Conservation (phyloP, 345 rosid species). For the Turritis glabra region DNA sequence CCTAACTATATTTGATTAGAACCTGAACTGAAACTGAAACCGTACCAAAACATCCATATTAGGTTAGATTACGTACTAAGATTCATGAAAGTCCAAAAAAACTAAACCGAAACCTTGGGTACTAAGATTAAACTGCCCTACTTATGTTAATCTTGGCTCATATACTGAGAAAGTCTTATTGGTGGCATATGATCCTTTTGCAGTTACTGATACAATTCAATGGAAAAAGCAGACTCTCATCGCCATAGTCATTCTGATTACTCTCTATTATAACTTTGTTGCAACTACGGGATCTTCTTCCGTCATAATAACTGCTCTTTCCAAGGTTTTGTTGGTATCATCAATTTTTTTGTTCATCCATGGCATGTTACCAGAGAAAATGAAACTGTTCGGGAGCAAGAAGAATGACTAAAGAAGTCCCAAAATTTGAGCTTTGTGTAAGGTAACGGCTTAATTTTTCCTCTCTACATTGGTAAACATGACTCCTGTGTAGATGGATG, state of each 20-base stretch:
- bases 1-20: too few species aligned
- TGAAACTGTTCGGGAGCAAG: slow-evolving; percentile 50
- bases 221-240: slow-evolving; percentile 65
- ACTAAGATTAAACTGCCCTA: not conserved
- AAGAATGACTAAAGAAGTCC: slow-evolving; percentile 45
- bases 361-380: slow-evolving; percentile 67
- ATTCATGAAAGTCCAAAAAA: not conserved
- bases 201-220: slow-evolving; percentile 71
- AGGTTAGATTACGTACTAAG: not conserved
- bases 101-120: not conserved
- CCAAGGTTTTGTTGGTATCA: slow-evolving; percentile 60
- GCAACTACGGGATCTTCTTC: slow-evolving; percentile 53
- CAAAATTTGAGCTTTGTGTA: not conserved
- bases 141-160: not conserved
- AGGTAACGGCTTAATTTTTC: not conserved
- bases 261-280: slow-evolving; percentile 68
- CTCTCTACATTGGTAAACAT: not conserved
- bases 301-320: slow-evolving; percentile 50
- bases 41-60: not conserved
- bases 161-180: not conserved
- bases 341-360: slow-evolving; percentile 60
- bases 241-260: slow-evolving; percentile 51
- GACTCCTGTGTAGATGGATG: not conserved
- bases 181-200: slow-evolving; percentile 31
- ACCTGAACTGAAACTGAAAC: not conserved